phyloP scores from a whole-genome alignment of 345 rosid species.

The Pistacia atlantica region DNA sequence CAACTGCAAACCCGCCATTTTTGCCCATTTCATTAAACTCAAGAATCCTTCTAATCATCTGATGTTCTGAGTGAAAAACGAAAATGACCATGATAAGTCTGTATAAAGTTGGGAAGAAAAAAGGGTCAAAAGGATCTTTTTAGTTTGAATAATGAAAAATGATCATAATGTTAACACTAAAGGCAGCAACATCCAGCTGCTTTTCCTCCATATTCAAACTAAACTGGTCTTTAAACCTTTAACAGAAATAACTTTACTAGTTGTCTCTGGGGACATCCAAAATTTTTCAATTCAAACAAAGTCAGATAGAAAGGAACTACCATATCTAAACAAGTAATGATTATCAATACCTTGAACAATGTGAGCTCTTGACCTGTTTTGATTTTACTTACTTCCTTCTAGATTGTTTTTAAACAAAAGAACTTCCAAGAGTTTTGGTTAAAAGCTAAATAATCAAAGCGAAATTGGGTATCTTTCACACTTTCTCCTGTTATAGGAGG shows the following conservation, averaged over 20 bases:
- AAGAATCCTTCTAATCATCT: background rate
- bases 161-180: conserved; percentile 9
- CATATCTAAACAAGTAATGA: background rate
- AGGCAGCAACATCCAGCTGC: background rate
- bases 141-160: conserved; percentile 18
- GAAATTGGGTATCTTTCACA: too few species aligned
- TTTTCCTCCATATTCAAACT: conserved; percentile 30
- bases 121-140: conserved; percentile 31
- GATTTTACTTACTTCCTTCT: background rate
- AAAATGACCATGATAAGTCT: conserved; percentile 12
- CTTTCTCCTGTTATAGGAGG: background rate
- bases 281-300: background rate
- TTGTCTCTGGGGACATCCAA: conserved; percentile 10
- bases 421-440: background rate
- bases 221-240: conserved; percentile 13
- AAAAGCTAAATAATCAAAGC: too few species aligned
- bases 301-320: background rate
- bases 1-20: background rate
- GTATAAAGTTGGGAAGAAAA: conserved; percentile 20
- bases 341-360: conserved; percentile 2
- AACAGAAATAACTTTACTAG: conserved; percentile 1
- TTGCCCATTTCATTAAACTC: background rate
- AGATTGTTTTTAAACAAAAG: background rate
- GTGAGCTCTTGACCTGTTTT: background rate
- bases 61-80: background rate